Evolutionary conservation across 1,284 basidiomycete species (phyloP), one percentile per base, ranked within the genome.

Genomic region (Cryptococcus sp.): DNA sequence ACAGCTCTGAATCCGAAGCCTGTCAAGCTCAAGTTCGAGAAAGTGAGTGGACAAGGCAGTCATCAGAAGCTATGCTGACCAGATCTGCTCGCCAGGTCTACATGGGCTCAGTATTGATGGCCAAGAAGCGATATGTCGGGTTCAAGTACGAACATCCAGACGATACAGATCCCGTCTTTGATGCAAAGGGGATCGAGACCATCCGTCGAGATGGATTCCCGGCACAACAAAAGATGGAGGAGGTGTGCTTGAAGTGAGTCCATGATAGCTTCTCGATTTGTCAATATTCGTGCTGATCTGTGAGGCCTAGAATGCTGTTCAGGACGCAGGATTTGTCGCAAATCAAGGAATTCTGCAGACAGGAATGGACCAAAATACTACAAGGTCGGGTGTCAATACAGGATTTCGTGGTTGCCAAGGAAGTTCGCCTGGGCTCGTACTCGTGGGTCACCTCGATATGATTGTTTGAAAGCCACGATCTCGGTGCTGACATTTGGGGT

Each of bases 121-220:
- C 94, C 0, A 99, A 99, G 82, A 98, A 98, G 74, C 85, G 93
- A 60, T 98, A 98, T 68, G 94, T 96, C 10, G 95, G 95, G 2
- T 93, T 91, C 81, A 96, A 94, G 75, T 97, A 89, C 67, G 96
- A 99, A 75, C 83, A 80, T 54, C 83, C 87, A 0, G 88, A 92
- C 62, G 91, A 96, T 17, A 74, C 64, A 1, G 86, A 89, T 52
- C 91, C 93, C 0, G 81, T 80, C 0, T 97, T 99, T 67, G 95
- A 99, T 66, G 96, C 93, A 5, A 98, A 99, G 77, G 96, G 95
- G 0, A 97, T 99, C 58, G 96, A 99, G 78, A 97, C 93, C 0
- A 89, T 99, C 22, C 84, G 96, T 5, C 82, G 95, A 52, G 96
- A 99, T 70, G 91, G 91, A 6, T 86, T 93, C 44, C 84, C 86